These are phyloP conservation scores for Hortiboletus rubellus DNA, from an alignment of 1,284 basidiomycete species.

Conservation along the genomic window DNA sequence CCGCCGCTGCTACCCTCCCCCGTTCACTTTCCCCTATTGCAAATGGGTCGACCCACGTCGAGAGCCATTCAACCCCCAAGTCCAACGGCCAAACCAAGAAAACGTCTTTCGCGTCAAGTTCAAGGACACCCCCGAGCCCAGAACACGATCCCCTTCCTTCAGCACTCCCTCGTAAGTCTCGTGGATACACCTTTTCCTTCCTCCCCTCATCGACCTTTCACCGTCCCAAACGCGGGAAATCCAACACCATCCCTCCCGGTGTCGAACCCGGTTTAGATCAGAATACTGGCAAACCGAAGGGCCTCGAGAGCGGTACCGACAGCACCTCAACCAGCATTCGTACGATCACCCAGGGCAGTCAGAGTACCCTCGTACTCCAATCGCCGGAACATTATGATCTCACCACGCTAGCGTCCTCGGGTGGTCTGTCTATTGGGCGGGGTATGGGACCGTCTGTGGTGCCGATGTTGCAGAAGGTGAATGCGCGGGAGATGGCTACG, in stretches of 20 bases:
- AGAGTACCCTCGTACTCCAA: constrained; percentile 22
- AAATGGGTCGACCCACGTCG: not conserved
- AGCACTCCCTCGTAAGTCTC: constrained; percentile 10
- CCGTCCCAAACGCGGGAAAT: constrained; percentile 21
- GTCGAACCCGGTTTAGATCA: not conserved
- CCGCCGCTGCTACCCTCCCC: not conserved
- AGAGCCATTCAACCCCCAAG: not conserved
- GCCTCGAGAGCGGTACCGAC: constrained; percentile 19
- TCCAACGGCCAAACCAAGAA: not conserved
- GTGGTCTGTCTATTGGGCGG: not conserved
- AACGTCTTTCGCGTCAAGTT: not conserved
- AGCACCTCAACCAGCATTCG: constrained; percentile 25
- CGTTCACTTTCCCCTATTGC: not conserved
- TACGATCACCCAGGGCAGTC: constrained; percentile 27
- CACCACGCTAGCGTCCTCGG: constrained; percentile 12
- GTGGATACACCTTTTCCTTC: constrained; percentile 30
- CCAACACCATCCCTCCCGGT: not conserved
- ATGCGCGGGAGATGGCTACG: constrained; percentile 10
- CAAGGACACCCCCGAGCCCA: not conserved
- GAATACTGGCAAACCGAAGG: not conserved
- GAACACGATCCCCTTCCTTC: not conserved
- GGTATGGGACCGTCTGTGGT: constrained; percentile 1
- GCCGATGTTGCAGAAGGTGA: constrained; percentile 23
- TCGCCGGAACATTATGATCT: constrained; percentile 7
- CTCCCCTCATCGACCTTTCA: constrained; percentile 23